Conservation (phyloP, 345 rosid genomes). For the Nasturtium officinale region DNA sequence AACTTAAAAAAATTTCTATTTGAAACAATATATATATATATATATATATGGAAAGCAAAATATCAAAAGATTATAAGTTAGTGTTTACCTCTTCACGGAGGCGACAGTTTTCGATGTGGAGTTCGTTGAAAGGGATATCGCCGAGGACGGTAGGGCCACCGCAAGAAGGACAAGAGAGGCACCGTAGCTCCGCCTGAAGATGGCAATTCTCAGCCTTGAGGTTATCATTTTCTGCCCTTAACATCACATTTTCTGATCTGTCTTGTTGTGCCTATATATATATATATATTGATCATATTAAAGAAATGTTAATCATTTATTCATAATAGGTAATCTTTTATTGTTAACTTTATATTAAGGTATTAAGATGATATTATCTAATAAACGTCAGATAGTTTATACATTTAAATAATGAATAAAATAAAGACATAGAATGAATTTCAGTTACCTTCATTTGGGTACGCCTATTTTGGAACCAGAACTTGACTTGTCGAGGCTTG, state of each 20-base stretch:
- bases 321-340: not conserved
- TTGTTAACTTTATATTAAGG: not conserved
- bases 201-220: slow-evolving; percentile 73
- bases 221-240: slow-evolving; percentile 77
- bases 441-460: slow-evolving; percentile 88
- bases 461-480: slow-evolving; percentile 98
- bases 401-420: not conserved
- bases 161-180: slow-evolving; percentile 70
- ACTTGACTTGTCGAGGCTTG: slow-evolving; percentile 95
- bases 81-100: slow-evolving; percentile 78
- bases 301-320: not conserved
- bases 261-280: slow-evolving; percentile 85
- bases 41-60: not conserved
- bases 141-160: slow-evolving; percentile 79
- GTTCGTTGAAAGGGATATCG: slow-evolving; percentile 67
- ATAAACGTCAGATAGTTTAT: not conserved
- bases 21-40: not conserved
- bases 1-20: not conserved
- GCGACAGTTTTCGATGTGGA: slow-evolving; percentile 80
- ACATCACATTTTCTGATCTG: slow-evolving; percentile 69
- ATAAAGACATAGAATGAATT: not conserved
- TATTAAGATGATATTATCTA: not conserved
- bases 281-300: not conserved
- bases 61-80: not conserved
- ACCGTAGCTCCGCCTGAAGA: slow-evolving; percentile 74